Percentiles rank a stretch among this genome's conserved stretches.
Conservation (phyloP, 176 grass and related monocot genomes). For the Chrysopogon serrulatus region DNA sequence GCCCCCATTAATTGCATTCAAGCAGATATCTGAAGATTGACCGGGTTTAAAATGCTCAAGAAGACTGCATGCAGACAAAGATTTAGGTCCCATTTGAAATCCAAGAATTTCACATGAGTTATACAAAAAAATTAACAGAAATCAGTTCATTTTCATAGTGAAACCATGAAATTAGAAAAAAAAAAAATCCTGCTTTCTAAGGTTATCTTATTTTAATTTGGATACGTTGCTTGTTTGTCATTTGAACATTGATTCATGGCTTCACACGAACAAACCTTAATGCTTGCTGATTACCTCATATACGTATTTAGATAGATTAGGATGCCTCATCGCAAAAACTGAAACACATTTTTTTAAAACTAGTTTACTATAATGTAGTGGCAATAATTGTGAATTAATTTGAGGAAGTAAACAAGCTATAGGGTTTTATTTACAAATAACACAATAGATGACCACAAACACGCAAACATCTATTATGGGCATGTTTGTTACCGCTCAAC, state of each 20-base stretch:
- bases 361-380: background rate
- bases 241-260: background rate
- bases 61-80: background rate
- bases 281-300: background rate
- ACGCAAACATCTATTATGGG: no score
- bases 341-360: background rate
- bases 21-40: conserved; percentile 12
- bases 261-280: background rate
- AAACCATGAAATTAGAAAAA: background rate
- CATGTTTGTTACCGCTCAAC: no score
- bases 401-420: background rate
- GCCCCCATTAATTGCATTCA: background rate
- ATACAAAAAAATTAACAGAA: background rate
- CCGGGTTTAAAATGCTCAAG: conserved; percentile 10
- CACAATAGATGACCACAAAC: no score
- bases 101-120: background rate
- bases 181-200: background rate
- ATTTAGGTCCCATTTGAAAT: background rate
- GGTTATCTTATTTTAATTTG: no score
- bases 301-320: no score
- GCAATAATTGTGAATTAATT: background rate
- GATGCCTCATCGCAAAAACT: background rate
- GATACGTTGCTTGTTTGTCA: no score
- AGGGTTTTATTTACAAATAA: no score
- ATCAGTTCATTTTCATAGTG: background rate